A percentile compares a stretch with the other conserved stretches of the same genome.
phyloP scores from a whole-genome alignment of 2,329 filamentous ascomycete species.

The Byssoonygena ceratinophila region DNA sequence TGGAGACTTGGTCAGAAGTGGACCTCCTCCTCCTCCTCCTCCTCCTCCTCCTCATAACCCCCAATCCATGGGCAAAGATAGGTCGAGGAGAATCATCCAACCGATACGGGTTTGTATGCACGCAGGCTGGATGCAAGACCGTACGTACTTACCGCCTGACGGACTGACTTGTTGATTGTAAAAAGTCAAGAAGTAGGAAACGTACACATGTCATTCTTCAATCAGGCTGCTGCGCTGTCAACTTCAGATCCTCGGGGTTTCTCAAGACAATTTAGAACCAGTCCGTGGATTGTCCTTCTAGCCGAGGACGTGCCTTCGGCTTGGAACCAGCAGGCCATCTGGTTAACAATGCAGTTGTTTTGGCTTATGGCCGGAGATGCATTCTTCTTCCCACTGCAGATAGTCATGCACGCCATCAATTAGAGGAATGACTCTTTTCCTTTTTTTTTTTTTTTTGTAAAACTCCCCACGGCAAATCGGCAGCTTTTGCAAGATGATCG shows the following conservation, averaged over 20 bases:
- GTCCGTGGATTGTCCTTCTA: not conserved
- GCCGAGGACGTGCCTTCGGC: not conserved
- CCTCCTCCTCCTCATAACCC: not conserved
- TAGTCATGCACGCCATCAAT: not conserved
- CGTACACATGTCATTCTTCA: not conserved
- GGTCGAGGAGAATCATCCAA: not conserved
- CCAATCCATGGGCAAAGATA: too few relatives aligned
- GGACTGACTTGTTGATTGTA: not conserved
- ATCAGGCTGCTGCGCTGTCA: not conserved
- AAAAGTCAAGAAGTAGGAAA: not conserved
- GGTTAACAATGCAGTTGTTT: not conserved
- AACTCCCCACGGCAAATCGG: not conserved
- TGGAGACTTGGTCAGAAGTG: not conserved
- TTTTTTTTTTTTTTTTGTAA: not conserved
- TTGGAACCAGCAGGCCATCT: not conserved
- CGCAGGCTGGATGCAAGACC: not conserved
- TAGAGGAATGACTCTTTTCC: not conserved
- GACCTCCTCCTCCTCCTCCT: not conserved
- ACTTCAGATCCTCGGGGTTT: not conserved
- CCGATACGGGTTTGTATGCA: not conserved
- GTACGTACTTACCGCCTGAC: too few relatives aligned
- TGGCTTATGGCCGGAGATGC: not conserved
- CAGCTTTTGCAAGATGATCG: not conserved
- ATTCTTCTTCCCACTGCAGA: not conserved
- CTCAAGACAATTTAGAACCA: not conserved